These are phyloP conservation scores for Fusarium acutatum DNA, from an alignment of 2,329 filamentous ascomycete genomes.

Conservation along the genomic window DNA sequence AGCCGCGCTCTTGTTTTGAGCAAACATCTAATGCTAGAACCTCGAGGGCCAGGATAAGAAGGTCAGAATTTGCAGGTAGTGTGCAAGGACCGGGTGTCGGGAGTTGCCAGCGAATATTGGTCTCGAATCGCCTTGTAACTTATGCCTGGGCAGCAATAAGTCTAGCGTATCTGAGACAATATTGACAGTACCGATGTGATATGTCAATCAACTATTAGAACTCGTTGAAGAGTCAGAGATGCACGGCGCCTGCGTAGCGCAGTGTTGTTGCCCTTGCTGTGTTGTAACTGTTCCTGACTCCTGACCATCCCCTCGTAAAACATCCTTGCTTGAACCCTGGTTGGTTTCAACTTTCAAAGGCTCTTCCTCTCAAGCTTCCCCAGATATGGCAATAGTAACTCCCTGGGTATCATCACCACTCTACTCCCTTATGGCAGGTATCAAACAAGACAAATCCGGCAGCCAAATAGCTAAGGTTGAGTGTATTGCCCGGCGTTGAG, in stretches of 20 bases:
- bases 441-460: neutral
- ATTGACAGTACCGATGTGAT: neutral
- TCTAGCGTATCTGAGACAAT: conserved; percentile 1
- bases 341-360: conserved; percentile 24
- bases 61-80: neutral
- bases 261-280: conserved; percentile 25
- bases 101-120: conserved; percentile 9
- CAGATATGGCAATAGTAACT: conserved; percentile 32
- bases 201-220: conserved; percentile 4
- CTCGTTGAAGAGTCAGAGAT: conserved; percentile 24
- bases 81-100: conserved; percentile 6
- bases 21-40: conserved; percentile 7
- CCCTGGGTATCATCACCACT: conserved; percentile 17
- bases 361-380: conserved; percentile 35
- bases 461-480: neutral
- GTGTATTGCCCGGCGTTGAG: neutral
- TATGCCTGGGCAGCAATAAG: neutral
- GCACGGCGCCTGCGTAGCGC: conserved; percentile 29
- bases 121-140: conserved; percentile 10
- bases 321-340: conserved; percentile 21
- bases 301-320: conserved; percentile 23
- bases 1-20: neutral
- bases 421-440: conserved; percentile 3
- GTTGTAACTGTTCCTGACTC: conserved; percentile 28
- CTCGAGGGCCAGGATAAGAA: neutral